These are phyloP conservation scores for Ophiostoma sp. DNA, from an alignment of 2,329 filamentous ascomycete species.

Conservation along the genomic window DNA sequence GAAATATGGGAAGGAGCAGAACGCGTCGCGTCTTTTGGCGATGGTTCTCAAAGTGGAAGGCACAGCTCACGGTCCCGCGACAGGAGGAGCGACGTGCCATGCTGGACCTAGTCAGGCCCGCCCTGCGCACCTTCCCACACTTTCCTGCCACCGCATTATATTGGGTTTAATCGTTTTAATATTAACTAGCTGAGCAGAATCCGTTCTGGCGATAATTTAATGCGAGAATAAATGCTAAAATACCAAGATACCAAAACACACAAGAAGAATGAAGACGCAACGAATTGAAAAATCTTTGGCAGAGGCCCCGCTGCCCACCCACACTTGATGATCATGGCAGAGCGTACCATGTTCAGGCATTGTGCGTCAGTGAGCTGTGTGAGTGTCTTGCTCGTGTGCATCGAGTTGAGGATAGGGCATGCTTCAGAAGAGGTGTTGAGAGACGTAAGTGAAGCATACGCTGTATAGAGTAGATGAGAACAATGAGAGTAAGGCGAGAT, in stretches of 20 bases:
- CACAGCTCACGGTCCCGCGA: conserved; percentile 19
- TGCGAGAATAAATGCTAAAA: not conserved
- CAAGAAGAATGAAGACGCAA: not conserved
- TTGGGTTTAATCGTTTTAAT: not conserved
- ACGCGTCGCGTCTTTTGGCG: conserved; percentile 27
- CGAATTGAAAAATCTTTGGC: conserved; percentile 12
- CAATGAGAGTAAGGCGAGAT: not conserved
- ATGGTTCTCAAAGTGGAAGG: conserved; percentile 14
- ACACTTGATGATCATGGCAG: conserved; percentile 13
- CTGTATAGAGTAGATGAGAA: not conserved
- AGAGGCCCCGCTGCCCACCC: conserved; percentile 22
- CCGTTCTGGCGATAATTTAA: not conserved
- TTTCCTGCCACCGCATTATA: conserved; percentile 20
- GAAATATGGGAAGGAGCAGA: conserved; percentile 16
- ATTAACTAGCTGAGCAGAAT: not conserved
- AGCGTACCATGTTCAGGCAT: too few species aligned
- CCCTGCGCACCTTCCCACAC: conserved; percentile 2
- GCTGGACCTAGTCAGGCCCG: conserved; percentile 16
- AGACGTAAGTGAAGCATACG: not conserved
- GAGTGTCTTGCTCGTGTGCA: not conserved
- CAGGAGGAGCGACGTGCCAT: conserved; percentile 12
- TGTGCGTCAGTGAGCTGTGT: not conserved
- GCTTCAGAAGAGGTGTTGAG: not conserved
- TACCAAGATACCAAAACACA: not conserved
- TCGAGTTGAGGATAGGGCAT: too few species aligned